Evolutionary conservation across 768 basidiomycete species (phyloP).

Genomic region (Hygrophorus russula): DNA sequence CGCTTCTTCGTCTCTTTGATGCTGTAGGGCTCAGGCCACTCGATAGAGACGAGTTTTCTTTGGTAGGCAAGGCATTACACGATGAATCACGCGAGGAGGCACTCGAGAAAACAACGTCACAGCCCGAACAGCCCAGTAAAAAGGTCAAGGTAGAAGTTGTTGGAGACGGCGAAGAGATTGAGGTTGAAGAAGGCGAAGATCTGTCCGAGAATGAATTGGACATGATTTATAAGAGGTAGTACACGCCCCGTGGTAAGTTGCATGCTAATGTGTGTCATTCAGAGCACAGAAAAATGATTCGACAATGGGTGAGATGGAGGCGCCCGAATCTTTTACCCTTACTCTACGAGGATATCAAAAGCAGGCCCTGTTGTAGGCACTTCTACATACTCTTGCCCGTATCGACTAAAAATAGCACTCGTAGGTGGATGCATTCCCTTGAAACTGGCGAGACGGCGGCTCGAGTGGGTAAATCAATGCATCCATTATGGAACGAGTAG

Average conservation of each 20-base stretch:
- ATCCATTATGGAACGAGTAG: conserved; percentile 92
- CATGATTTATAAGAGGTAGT: conserved; percentile 75
- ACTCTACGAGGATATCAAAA: conserved; percentile 83
- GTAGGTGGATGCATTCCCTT: conserved; percentile 85
- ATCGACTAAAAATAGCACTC: conserved; percentile 1
- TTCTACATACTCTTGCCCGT: background rate
- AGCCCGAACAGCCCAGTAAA: conserved; percentile 22
- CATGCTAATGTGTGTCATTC: conserved; percentile 6
- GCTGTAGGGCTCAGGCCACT: conserved; percentile 59
- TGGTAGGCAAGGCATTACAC: conserved; percentile 19
- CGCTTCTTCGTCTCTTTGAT: conserved; percentile 66
- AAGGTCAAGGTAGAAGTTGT: conserved; percentile 46
- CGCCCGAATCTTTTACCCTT: conserved; percentile 63
- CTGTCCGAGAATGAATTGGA: conserved; percentile 73
- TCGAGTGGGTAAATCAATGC: conserved; percentile 63
- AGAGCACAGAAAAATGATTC: conserved; percentile 82
- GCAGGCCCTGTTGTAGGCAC: conserved; percentile 67
- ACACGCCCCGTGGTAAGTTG: background rate
- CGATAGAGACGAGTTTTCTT: conserved; percentile 25
- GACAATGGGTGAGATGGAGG: conserved; percentile 71
- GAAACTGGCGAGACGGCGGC: conserved; percentile 68
- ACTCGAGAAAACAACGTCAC: conserved; percentile 18
- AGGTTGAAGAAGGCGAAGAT: conserved; percentile 77
- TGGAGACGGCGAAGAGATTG: conserved; percentile 72
- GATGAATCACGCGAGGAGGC: conserved; percentile 26